These are phyloP conservation scores for Lasiodiplodia theobromae DNA, from an alignment of 2,329 filamentous ascomycete genomes.

Conservation along the genomic window DNA sequence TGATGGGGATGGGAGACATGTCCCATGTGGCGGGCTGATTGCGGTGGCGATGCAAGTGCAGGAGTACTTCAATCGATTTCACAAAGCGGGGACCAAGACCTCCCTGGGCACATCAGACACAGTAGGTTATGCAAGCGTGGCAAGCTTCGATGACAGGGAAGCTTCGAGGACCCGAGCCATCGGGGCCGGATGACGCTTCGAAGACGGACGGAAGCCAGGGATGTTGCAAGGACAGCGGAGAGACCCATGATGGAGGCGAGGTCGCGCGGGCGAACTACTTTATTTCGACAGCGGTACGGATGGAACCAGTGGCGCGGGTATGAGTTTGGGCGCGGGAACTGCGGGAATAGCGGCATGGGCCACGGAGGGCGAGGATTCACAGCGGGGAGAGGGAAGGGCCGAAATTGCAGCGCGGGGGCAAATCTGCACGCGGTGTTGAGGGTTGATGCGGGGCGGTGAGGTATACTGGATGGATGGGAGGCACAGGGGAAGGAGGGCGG, in stretches of 20 bases:
- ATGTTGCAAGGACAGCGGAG: slow-evolving; percentile 10
- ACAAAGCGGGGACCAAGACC: not conserved
- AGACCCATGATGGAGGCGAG: slow-evolving; percentile 4
- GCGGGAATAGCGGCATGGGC: slow-evolving; percentile 10
- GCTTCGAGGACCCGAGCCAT: not conserved
- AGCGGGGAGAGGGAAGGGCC: slow-evolving; percentile 8
- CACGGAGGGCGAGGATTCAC: slow-evolving; percentile 11
- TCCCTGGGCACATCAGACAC: not conserved
- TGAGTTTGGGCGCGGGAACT: not conserved
- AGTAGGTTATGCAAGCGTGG: not conserved
- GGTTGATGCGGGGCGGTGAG: slow-evolving; percentile 5
- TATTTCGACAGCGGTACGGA: slow-evolving; percentile 14
- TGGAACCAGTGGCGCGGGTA: not conserved
- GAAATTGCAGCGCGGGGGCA: slow-evolving; percentile 14
- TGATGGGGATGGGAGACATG: no score
- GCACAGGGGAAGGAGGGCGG: not conserved
- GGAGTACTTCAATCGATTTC: not conserved
- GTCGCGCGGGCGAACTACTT: slow-evolving; percentile 14
- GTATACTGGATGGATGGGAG: not conserved
- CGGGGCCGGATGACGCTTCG: slow-evolving; percentile 16
- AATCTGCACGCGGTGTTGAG: slow-evolving; percentile 9
- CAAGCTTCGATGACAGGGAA: not conserved
- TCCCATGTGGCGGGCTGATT: not conserved
- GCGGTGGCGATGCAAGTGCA: not conserved
- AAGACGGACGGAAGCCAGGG: slow-evolving; percentile 10